These are phyloP conservation scores for Neopestalotiopsis sp. DNA, from an alignment of 2,329 filamentous ascomycete species.

Conservation along the genomic window DNA sequence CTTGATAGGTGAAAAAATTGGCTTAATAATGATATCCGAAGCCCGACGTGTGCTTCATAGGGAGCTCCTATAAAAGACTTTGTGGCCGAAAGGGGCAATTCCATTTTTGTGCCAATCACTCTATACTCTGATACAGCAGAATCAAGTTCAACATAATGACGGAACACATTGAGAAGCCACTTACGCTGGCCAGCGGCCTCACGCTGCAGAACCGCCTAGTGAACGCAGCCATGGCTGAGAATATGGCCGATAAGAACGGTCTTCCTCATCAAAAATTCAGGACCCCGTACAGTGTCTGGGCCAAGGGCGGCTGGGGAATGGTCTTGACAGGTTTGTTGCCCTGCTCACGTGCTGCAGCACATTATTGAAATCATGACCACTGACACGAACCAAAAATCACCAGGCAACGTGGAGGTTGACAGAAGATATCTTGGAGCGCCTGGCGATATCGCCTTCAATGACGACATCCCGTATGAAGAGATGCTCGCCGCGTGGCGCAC, in stretches of 20 bases:
- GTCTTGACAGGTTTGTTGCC: constrained; percentile 46
- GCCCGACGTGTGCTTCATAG: neutral
- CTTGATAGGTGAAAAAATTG: neutral
- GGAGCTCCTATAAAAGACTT: neutral
- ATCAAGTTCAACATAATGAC: constrained; percentile 10
- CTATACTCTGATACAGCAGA: neutral
- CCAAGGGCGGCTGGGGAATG: constrained; percentile 57
- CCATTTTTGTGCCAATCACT: neutral
- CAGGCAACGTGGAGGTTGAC: constrained; percentile 36
- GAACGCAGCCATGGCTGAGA: constrained; percentile 57
- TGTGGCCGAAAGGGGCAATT: neutral
- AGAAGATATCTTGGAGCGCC: constrained; percentile 40
- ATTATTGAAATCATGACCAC: neutral
- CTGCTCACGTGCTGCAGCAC: neutral
- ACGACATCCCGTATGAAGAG: constrained; percentile 30
- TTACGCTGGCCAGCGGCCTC: constrained; percentile 53
- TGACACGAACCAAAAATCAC: no score
- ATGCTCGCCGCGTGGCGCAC: constrained; percentile 42
- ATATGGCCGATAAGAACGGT: constrained; percentile 43
- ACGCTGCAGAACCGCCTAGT: constrained; percentile 59
- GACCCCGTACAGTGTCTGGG: constrained; percentile 58
- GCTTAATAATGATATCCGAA: constrained; percentile 2
- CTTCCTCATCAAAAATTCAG: constrained; percentile 48
- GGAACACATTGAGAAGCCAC: constrained; percentile 30
- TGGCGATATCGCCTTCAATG: constrained; percentile 40